Base-by-base conservation (phyloP, 2,329 filamentous ascomycete genomes). In the Clonostachys chloroleuca region DNA sequence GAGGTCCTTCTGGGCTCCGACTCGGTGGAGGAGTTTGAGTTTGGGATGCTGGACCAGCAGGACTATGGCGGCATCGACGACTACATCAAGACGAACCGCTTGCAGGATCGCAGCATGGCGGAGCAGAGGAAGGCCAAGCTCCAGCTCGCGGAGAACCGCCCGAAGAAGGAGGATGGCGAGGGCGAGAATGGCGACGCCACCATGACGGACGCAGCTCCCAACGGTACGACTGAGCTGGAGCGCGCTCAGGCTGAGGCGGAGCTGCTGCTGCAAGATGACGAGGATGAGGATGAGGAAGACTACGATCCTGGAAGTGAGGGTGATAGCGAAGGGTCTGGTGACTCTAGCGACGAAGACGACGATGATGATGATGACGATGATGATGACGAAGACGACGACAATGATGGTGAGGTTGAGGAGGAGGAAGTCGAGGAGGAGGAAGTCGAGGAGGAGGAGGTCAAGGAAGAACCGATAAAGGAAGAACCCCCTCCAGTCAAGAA, bases 51-150 rank as follows among this genome's bases (percentile, higher is more conserved):
- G 16, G 84, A 87, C 55, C 83, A 87, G 62, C 80, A 82, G 52
- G 82, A 87, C 57, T 86, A 84, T 50, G 69, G 66, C 5, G 78
- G 75, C 18, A 86, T 87, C 51, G 81, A 85, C 55, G 74, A 78
- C 52, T 87, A 84, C 56, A 72, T 87, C 42, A 75, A 77, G 56
- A 72, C 72, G 10, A 77, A 86, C 53, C 72, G 77, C 1, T 69
- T 87, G 24, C 80, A 85, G 51, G 83, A 87, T 56, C 71, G 80
- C 50, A 86, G 83, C 57, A 82, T 87, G 81, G 83, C 83, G 0
- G 83, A 87, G 58, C 77, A 80, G 58, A 67, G 84, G 45, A 83
- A 83, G 56, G 84, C 80, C 2, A 86, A 85, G 72, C 68, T 76
- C 30, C 72, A 83, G 59, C 61, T 84, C 45, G 75, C 77, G 4